Conservation (phyloP, 2,329 filamentous ascomycete genomes). For the Fusarium sp. region DNA sequence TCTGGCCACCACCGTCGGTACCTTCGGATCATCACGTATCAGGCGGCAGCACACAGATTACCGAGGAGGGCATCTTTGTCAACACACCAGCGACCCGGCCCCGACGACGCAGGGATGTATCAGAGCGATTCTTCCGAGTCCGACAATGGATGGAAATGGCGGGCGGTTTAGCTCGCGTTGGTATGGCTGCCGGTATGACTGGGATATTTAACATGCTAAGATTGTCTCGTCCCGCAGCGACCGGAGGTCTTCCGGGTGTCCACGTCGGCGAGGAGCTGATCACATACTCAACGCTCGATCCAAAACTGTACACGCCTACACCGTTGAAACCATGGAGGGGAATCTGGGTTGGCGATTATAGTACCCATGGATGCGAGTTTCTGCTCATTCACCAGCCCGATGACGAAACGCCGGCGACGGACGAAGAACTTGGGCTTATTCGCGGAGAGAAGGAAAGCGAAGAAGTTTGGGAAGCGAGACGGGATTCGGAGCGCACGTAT, state of each 20-base stretch:
- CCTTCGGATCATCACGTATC: constrained; percentile 69
- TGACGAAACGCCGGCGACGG: constrained; percentile 51
- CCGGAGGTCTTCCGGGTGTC: constrained; percentile 51
- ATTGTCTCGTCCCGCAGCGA: constrained; percentile 24
- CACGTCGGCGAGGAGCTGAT: constrained; percentile 66
- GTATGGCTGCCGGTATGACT: constrained; percentile 42
- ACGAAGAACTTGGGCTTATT: constrained; percentile 55
- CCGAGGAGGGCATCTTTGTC: constrained; percentile 38
- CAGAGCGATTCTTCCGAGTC: constrained; percentile 77
- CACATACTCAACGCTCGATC: constrained; percentile 78
- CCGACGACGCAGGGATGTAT: constrained; percentile 67
- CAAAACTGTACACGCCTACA: constrained; percentile 82
- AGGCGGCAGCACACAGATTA: constrained; percentile 43
- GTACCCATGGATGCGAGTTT: constrained; percentile 89
- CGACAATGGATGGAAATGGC: constrained; percentile 80
- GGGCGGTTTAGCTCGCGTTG: constrained; percentile 47
- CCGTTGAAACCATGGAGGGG: constrained; percentile 84
- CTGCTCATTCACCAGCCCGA: constrained; percentile 81
- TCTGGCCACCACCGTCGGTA: constrained; percentile 82
- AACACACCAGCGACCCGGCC: constrained; percentile 54
- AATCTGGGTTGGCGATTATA: constrained; percentile 93
- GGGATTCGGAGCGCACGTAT: constrained; percentile 62
- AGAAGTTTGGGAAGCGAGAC: constrained; percentile 58
- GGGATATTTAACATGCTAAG: constrained; percentile 31
- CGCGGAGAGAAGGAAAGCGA: constrained; percentile 57